Percentiles rank a stretch among this genome's conserved stretches.
These are phyloP conservation scores for Paramecium sexaurelia DNA, from an alignment of 73 alveolate genomes.

Conservation along the genomic window DNA sequence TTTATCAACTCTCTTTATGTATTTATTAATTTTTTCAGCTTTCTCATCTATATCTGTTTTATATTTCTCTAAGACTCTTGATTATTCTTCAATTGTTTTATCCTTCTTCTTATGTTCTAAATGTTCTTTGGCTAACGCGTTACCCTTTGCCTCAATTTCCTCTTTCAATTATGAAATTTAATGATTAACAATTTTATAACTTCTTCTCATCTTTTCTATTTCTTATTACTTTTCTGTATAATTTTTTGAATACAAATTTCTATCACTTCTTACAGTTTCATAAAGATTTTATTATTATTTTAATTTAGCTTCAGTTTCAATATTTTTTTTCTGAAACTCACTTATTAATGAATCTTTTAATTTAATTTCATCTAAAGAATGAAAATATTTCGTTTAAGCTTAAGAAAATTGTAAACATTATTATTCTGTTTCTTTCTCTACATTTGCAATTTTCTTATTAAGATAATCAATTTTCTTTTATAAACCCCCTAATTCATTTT, in stretches of 20 bases:
- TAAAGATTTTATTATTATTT: slow-evolving; percentile 96
- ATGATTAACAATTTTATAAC: slow-evolving; percentile 87
- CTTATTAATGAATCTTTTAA: slow-evolving; percentile 86
- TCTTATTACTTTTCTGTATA: slow-evolving; percentile 94
- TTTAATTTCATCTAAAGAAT: slow-evolving; percentile 91
- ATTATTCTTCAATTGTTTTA: slow-evolving; percentile 71
- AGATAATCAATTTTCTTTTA: slow-evolving; percentile 76
- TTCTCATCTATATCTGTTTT: slow-evolving; percentile 73
- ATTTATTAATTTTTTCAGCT: slow-evolving; percentile 55
- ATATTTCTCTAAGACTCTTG: slow-evolving; percentile 74
- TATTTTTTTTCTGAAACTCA: slow-evolving; percentile 91
- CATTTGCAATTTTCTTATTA: slow-evolving; percentile 67
- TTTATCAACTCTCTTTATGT: slow-evolving; percentile 70
- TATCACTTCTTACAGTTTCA: slow-evolving; percentile 99
- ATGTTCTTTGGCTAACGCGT: slow-evolving; percentile 80
- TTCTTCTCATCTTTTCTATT: slow-evolving; percentile 87
- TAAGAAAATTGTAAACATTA: slow-evolving; percentile 86
- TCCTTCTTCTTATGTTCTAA: slow-evolving; percentile 65
- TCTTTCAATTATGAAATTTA: slow-evolving; percentile 87
- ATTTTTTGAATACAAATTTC: slow-evolving; percentile 98
- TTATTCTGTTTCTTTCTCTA: slow-evolving; percentile 88
- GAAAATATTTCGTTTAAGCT: slow-evolving; percentile 89
- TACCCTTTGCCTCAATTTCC: slow-evolving; percentile 88
- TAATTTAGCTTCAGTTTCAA: slow-evolving; percentile 93
- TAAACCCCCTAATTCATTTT: slow-evolving; percentile 72